Evolutionary conservation across 805 yeast species (phyloP).

Genomic region (Tetrapisispora namnaoensis): DNA sequence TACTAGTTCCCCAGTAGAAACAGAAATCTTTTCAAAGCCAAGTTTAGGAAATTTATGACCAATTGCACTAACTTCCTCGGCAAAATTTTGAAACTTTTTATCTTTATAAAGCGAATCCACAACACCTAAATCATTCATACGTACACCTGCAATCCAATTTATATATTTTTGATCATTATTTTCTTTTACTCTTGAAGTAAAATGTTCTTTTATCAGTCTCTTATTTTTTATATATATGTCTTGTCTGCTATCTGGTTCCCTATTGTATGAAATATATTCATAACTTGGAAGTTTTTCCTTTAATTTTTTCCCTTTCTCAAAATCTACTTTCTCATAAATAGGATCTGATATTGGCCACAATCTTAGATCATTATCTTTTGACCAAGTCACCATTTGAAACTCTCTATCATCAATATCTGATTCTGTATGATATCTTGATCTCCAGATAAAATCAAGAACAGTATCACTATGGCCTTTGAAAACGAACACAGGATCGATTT

Average conservation of each 20-base stretch:
- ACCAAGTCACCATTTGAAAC: constrained; percentile 90
- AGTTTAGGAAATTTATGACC: constrained; percentile 86
- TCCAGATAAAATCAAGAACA: constrained; percentile 82
- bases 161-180: constrained; percentile 51
- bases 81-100: constrained; percentile 50
- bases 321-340: constrained; percentile 39
- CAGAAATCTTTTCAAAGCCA: constrained; percentile 77
- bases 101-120: constrained; percentile 32
- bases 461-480: constrained; percentile 81
- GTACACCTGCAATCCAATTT: constrained; percentile 89
- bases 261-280: constrained; percentile 39
- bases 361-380: constrained; percentile 74
- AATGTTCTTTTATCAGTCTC: constrained; percentile 32
- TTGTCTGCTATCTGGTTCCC: constrained; percentile 36
- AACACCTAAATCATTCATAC: constrained; percentile 40
- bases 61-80: constrained; percentile 83
- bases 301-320: constrained; percentile 31
- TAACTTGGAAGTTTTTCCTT: constrained; percentile 35
- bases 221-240: constrained; percentile 7
- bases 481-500: constrained; percentile 43
- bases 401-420: constrained; percentile 57
- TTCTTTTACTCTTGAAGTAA: constrained; percentile 29
- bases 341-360: constrained; percentile 62
- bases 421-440: constrained; percentile 46
- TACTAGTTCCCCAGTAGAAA: constrained; percentile 70